Base-by-base conservation (phyloP, 164 flowering plant genomes). In the Stephania japonica region DNA sequence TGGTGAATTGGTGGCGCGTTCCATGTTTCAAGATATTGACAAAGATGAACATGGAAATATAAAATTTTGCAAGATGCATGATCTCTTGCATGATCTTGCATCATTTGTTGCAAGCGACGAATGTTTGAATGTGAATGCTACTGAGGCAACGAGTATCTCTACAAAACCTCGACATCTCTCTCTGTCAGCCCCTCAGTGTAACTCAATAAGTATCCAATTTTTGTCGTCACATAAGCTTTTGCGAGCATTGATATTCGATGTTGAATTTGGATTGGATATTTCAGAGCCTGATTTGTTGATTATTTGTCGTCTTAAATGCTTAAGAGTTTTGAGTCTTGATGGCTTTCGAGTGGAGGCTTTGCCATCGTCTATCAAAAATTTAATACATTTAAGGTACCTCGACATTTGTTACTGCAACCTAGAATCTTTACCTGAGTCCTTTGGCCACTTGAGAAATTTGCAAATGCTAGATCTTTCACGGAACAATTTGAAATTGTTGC, bases 1-100 rank as follows among this genome's bases (percentile, higher is more conserved):
- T 26, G 21, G 24, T n/a, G 12, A 62, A 7, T 62, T 62, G 8
- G 8, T 62, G 8, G 21, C 26, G 65, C 7, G 70, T 27, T 70
- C 78, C 67, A 64, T 75, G 65, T 71, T 76, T 21, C 70, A 76
- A 41, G 70, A 70, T 42, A 42, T 18, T 8, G 56, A 50, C 59
- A 71, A 6, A 65, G 74, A 71, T 49, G 67, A 71, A 13, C 2
- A 53, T 1, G 61, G 61, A 16, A 53, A 53, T 53, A 19, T 53
- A 65, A 23, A 14, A 70, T 3, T 3, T 53, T 70, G 70, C 73
- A 70, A 64, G 53, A 75, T 75, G 78, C 78, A 75, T 70, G 78
- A 75, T 38, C 70, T 75, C 5, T 42, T 75, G 49, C 70, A 65
- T 50, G 78, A 75, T 70, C 27, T 62, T 21, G 65, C 65, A 24